Evolutionary conservation across 306 rosid species (phyloP).

Genomic region (Corylus heterophylla): DNA sequence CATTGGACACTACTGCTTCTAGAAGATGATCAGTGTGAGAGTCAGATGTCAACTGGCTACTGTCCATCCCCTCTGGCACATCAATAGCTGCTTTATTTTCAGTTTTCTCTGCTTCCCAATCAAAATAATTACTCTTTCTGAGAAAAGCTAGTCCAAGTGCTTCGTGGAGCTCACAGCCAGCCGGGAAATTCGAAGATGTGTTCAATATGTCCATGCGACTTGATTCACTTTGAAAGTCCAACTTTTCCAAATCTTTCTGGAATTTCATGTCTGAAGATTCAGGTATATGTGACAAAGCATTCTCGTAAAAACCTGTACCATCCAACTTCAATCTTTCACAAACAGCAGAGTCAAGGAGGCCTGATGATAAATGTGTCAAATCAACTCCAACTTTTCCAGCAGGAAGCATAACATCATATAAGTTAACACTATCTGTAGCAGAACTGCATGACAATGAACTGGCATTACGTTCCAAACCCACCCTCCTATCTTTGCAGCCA

Average conservation of each 20-base stretch:
- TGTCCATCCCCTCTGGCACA: constrained; percentile 50
- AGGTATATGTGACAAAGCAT: constrained; percentile 32
- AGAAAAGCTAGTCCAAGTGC: constrained; percentile 88
- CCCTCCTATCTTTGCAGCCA: constrained; percentile 47
- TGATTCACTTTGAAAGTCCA: constrained; percentile 36
- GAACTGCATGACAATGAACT: constrained; percentile 33
- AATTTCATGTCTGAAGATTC: constrained; percentile 47
- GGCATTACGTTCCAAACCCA: constrained; percentile 33
- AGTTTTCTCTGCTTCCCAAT: constrained; percentile 41
- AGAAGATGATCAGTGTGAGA: constrained; percentile 75
- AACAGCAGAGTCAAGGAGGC: constrained; percentile 42
- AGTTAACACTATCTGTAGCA: constrained; percentile 24
- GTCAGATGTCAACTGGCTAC: constrained; percentile 68
- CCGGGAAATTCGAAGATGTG: constrained; percentile 69
- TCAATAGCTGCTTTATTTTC: constrained; percentile 46
- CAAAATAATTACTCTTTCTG: constrained; percentile 49
- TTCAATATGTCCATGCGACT: constrained; percentile 40
- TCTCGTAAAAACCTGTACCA: constrained; percentile 34
- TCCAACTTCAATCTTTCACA: constrained; percentile 41
- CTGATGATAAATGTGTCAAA: constrained; percentile 51
- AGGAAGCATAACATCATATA: constrained; percentile 31
- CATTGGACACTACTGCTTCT: constrained; percentile 85
- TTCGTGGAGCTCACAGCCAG: constrained; percentile 94
- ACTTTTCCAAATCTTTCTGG: constrained; percentile 35
- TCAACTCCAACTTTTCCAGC: constrained; percentile 44